Evolutionary conservation across 2,329 filamentous ascomycete species (phyloP), one percentile per base, ranked within the genome.

Genomic region (Bipolaris sorokiniana): DNA sequence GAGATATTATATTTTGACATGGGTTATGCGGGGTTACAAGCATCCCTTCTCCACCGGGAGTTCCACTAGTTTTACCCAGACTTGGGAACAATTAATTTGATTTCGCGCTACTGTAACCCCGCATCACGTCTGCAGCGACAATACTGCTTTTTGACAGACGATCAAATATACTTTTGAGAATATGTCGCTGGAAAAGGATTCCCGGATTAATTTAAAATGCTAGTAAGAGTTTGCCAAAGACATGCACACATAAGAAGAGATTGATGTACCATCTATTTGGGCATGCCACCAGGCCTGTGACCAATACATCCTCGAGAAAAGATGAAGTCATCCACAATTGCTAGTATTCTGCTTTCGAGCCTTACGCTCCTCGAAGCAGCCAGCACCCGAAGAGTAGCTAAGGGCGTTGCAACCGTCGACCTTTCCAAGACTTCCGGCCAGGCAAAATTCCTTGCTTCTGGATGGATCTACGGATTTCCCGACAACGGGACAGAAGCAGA

Each of bases 401-500:
- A 49, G 33, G 45, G 53, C 20, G 38, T 50, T 45, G 61, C 61
- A 18, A 56, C 54, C n/a, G 51, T 63, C 36, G 45, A 61, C 26
- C 45, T 63, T 16, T 38, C 52, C n/a, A 52, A 58, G 26, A 22
- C 40, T 13, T 54, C 49, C 22, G 78, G 77, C 4, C 47, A 64
- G 0, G 67, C 76, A 5, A 53, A 68, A 42, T 73, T 78, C 48
- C 63, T 77, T n/a, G 79, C 77, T 5, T 76, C 77, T 5, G 78
- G 78, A 3, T 70, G 78, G 53, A 72, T 81, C 40, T 81, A 81
- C 58, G 79, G 79, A 11, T 76, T 79, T 34, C 77, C 76, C 2
- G 75, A 79, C 51, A 74, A 68, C 18, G 46, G 64, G 1, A 68
- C 72, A 47, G 74, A 77, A 47, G 79, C 46, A 7, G 33, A 51